Evolutionary conservation across 805 yeast species (phyloP).

Genomic region (Starmerella tilneyi): DNA sequence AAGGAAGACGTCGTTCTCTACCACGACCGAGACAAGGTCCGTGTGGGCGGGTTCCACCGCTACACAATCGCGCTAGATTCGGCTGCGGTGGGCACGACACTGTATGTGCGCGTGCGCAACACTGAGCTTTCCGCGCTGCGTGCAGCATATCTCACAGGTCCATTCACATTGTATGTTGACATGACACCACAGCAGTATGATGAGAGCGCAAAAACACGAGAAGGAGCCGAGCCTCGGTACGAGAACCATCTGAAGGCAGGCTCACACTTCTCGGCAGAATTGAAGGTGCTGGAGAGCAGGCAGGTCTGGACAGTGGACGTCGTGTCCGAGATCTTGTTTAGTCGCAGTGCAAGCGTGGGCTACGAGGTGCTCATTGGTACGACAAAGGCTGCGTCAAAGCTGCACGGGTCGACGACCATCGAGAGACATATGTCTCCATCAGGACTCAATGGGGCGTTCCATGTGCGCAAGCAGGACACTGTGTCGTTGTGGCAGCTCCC

Average conservation of each 20-base stretch:
- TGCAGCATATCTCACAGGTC: conserved; percentile 83
- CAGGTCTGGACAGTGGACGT: conserved; percentile 76
- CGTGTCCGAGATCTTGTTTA: conserved; percentile 67
- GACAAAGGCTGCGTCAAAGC: conserved; percentile 23
- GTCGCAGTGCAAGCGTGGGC: conserved; percentile 54
- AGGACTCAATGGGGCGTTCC: conserved; percentile 11
- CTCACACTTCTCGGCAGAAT: conserved; percentile 49
- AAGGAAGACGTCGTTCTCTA: conserved; percentile 15
- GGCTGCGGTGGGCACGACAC: conserved; percentile 11
- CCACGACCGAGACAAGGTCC: conserved; percentile 19
- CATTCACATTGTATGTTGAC: conserved; percentile 76
- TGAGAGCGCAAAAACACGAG: conserved; percentile 27
- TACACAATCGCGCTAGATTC: conserved; percentile 41
- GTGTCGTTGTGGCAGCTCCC: conserved; percentile 69
- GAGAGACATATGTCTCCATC: conserved; percentile 10
- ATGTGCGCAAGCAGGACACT: conserved; percentile 43
- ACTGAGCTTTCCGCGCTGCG: conserved; percentile 60
- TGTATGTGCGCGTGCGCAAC: conserved; percentile 48
- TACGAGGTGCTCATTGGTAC: conserved; percentile 50
- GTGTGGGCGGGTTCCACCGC: conserved; percentile 49
- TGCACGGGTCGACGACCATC: conserved; percentile 7
- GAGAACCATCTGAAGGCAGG: conserved; percentile 59
- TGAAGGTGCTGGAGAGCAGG: conserved; percentile 38
- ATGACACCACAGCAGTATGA: conserved; percentile 57
- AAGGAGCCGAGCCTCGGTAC: conserved; percentile 32